These are phyloP conservation scores for Cyberlindnera subsufficiens DNA, from an alignment of 805 yeast species.

Conservation along the genomic window DNA sequence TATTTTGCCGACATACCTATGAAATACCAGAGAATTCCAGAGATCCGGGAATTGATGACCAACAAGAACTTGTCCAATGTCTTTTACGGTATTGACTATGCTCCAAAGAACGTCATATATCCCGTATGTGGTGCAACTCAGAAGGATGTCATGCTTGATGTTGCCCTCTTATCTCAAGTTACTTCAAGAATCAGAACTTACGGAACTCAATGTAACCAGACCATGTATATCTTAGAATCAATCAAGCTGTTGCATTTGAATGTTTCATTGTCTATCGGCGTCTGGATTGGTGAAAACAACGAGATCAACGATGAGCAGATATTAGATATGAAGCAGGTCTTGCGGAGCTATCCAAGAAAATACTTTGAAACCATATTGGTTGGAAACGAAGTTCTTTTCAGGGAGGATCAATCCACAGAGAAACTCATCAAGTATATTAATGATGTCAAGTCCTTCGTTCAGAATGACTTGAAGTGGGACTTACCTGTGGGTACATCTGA, in stretches of 20 bases:
- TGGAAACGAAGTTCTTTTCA: slow-evolving; percentile 58
- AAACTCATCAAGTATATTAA: slow-evolving; percentile 37
- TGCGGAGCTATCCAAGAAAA: slow-evolving; percentile 37
- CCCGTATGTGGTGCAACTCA: slow-evolving; percentile 48
- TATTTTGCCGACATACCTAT: slow-evolving; percentile 28
- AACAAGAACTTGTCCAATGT: slow-evolving; percentile 27
- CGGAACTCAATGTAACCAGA: slow-evolving; percentile 59
- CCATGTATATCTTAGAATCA: slow-evolving; percentile 45
- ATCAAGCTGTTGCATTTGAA: slow-evolving; percentile 44
- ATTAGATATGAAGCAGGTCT: slow-evolving; percentile 33
- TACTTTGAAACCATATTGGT: slow-evolving; percentile 47
- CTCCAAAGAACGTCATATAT: slow-evolving; percentile 46
- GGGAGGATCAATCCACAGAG: slow-evolving; percentile 38
- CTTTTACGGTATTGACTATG: slow-evolving; percentile 55
- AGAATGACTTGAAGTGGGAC: slow-evolving; percentile 27
- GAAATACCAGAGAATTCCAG: slow-evolving; percentile 28
- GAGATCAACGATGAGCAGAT: slow-evolving; percentile 42
- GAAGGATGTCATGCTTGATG: slow-evolving; percentile 47
- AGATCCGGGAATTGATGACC: slow-evolving; percentile 32
- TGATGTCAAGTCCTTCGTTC: slow-evolving; percentile 34
- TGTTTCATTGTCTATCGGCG: slow-evolving; percentile 54
- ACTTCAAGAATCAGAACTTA: slow-evolving; percentile 53
- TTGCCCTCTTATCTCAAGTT: slow-evolving; percentile 50
- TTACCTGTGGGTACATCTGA: slow-evolving; percentile 63
- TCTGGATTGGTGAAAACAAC: slow-evolving; percentile 51